phyloP scores from a whole-genome alignment of 768 basidiomycete species.

The Ramaria rubella region DNA sequence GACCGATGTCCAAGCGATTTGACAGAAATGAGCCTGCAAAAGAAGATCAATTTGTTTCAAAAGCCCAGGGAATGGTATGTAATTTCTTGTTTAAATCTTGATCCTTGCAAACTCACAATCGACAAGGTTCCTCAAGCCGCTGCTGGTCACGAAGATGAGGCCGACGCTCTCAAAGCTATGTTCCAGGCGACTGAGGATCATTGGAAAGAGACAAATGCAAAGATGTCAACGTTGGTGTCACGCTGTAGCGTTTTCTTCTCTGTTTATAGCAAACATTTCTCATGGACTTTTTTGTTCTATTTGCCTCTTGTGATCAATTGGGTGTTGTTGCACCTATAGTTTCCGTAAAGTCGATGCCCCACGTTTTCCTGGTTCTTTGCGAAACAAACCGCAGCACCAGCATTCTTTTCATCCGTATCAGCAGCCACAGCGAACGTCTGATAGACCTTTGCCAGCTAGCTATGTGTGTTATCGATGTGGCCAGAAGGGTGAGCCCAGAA shows the following conservation, averaged over 20 bases:
- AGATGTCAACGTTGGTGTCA: slow-evolving; percentile 97
- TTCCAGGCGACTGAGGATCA: slow-evolving; percentile 89
- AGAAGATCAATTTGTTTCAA: slow-evolving; percentile 41
- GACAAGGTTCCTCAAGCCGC: slow-evolving; percentile 18
- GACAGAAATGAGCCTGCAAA: slow-evolving; percentile 48
- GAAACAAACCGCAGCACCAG: slow-evolving; percentile 14
- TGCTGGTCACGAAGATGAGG: slow-evolving; percentile 62
- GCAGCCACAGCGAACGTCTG: slow-evolving; percentile 47
- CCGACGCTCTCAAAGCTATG: slow-evolving; percentile 97
- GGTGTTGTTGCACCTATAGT: slow-evolving; percentile 47
- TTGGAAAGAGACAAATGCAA: slow-evolving; percentile 99
- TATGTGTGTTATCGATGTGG: slow-evolving; percentile 99
- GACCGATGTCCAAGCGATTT: slow-evolving; percentile 77
- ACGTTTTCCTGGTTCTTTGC: slow-evolving; percentile 10
- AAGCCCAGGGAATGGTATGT: slow-evolving; percentile 17
- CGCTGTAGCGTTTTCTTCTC: slow-evolving; percentile 48
- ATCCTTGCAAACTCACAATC: not conserved
- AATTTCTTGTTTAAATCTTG: not conserved
- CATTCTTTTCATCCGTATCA: slow-evolving; percentile 29
- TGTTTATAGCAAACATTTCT: slow-evolving; percentile 63
- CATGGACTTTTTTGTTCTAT: slow-evolving; percentile 52
- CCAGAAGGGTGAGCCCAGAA: slow-evolving; percentile 64
- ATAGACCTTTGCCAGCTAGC: slow-evolving; percentile 82
- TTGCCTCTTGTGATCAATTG: slow-evolving; percentile 28
- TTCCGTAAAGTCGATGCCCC: slow-evolving; percentile 11